Evolutionary conservation across 192 early-diverging fungal genomes (phyloP), one percentile per base, ranked within the genome.

Genomic region (Lunasporangiospora selenospora): DNA sequence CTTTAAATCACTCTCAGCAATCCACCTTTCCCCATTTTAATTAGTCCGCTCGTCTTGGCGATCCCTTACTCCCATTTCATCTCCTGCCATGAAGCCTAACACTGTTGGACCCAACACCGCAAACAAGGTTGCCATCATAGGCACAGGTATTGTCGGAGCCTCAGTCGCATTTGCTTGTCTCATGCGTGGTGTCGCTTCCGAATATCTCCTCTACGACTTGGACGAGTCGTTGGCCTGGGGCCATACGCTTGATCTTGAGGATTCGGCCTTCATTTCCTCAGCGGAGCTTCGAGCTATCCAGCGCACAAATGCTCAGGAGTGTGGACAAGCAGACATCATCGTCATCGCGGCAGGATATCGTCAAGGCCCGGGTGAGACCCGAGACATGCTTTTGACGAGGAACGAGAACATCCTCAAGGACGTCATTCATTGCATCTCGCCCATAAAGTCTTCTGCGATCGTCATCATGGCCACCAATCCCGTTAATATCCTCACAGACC

Each of bases 311-410:
- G 79, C 67, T 43, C 62, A 87, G 58, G 91, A 92, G 30, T 88
- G 88, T 2, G 90, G 92, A 2, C 90, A 94, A 63, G 84, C 83
- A 9, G 91, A 92, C 58, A 87, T 94, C 23, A 88, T 94, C 45
- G 82, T 94, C 45, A 73, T 92, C 49, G 89, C 90, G 34, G 92
- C 92, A 7, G 92, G 92, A 4, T 88, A 89, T 36, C 88, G 87
- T 37, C 90, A 94, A 58, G 86, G 85, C 42, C 88, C 87, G 0
- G 81, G 78, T 40, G 92, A 94, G 71, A 79, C 85, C 0, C 80
- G 92, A 53, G 81, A 85, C 23, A 48, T 80, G 4, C 36, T 60
- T n/a, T 23, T 60, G 19, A 23, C 82, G 47, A 85, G 91, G 41
- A 94, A 93, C 83, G 85, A 90, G 64, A 76, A 78, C 44, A 89